Percentiles rank a stretch among this genome's conserved stretches.
Conservation (phyloP, 1,284 basidiomycete species). For the Coniferiporia weirii region DNA sequence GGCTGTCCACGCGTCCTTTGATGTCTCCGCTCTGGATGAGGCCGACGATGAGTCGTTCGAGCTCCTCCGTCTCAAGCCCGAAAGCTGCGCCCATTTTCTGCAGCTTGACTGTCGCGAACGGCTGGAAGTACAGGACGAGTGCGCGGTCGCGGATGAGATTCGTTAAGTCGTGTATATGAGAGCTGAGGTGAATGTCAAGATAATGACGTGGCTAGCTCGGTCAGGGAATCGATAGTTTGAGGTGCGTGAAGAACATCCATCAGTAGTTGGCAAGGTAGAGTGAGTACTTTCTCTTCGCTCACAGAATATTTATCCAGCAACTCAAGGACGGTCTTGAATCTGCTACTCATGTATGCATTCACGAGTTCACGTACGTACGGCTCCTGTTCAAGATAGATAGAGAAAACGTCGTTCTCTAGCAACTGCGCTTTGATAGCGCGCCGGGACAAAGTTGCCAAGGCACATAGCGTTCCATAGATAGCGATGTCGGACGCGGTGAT, state of each 20-base stretch:
- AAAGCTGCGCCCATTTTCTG: constrained; percentile 78
- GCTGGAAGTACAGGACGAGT: constrained; percentile 80
- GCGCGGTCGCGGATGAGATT: constrained; percentile 65
- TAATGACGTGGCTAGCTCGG: constrained; percentile 58
- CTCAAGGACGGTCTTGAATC: constrained; percentile 76
- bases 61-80: constrained; percentile 68
- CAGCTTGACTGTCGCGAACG: constrained; percentile 76
- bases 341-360: constrained; percentile 75
- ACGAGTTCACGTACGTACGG: constrained; percentile 79
- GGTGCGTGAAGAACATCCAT: too few relatives aligned
- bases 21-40: constrained; percentile 74
- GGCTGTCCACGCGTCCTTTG: constrained; percentile 73
- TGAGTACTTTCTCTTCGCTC: constrained; percentile 24
- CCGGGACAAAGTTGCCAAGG: constrained; percentile 70
- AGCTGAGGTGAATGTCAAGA: constrained; percentile 69
- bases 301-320: constrained; percentile 71
- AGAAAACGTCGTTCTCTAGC: constrained; percentile 65
- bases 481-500: constrained; percentile 76
- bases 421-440: constrained; percentile 63
- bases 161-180: constrained; percentile 57
- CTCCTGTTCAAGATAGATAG: constrained; percentile 79
- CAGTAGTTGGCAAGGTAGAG: neutral
- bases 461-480: constrained; percentile 77
- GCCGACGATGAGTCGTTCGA: constrained; percentile 63
- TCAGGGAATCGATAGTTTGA: neutral